These are phyloP conservation scores for Solanum chmielewskii DNA, from an alignment of 257 asterid genomes.

Conservation along the genomic window DNA sequence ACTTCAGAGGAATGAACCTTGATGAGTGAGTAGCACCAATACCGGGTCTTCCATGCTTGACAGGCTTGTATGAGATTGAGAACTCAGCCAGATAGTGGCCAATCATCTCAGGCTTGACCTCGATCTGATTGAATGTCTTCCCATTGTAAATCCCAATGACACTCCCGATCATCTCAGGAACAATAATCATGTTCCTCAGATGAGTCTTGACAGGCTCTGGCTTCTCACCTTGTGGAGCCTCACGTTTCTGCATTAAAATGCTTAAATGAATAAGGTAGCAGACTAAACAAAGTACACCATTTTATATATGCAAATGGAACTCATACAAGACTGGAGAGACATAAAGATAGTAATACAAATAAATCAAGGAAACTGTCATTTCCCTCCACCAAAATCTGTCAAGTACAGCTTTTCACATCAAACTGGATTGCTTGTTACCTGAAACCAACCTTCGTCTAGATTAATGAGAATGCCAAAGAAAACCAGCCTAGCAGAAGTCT, in stretches of 20 bases:
- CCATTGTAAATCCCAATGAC: slow-evolving; percentile 21
- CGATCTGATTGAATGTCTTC: slow-evolving; percentile 17
- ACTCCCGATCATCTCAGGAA: slow-evolving; percentile 24
- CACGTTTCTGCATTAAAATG: slow-evolving; percentile 3
- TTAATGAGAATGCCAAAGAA: neutral
- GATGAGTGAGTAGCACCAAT: slow-evolving; percentile 32
- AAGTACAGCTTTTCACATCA: neutral
- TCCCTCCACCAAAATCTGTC: neutral
- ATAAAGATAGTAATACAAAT: neutral
- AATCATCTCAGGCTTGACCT: slow-evolving; percentile 28
- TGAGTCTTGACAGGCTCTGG: slow-evolving; percentile 18
- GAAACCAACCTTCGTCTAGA: neutral
- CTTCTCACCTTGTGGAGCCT: slow-evolving; percentile 24
- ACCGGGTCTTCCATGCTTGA: slow-evolving; percentile 28
- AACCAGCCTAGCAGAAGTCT: neutral
- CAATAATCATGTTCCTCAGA: slow-evolving; percentile 16
- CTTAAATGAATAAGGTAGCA: neutral
- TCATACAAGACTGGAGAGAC: neutral
- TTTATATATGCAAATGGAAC: neutral
- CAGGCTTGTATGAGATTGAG: slow-evolving; percentile 25
- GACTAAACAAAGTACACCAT: neutral
- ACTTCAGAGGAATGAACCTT: slow-evolving; percentile 6
- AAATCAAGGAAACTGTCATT: neutral
- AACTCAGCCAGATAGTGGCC: slow-evolving; percentile 27
- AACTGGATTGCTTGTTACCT: neutral